Percentiles rank a stretch among this genome's conserved stretches.
These are phyloP conservation scores for Vigna radiata DNA, from an alignment of 306 rosid genomes.

Conservation along the genomic window DNA sequence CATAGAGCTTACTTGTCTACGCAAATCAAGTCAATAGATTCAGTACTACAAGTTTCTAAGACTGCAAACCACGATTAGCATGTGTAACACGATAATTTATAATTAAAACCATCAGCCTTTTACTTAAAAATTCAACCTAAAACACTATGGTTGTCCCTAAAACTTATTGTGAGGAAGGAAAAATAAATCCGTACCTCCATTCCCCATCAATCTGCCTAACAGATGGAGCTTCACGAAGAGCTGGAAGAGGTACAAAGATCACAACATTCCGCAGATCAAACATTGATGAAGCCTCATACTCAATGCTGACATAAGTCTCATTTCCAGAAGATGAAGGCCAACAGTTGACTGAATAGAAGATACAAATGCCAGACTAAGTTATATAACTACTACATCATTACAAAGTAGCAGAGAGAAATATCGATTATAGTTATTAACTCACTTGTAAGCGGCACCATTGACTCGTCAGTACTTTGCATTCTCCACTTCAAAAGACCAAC, in stretches of 20 bases:
- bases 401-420: constrained; percentile 5
- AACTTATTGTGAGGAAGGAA: background rate
- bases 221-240: constrained; percentile 91
- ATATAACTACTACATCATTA: constrained; percentile 21
- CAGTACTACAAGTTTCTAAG: background rate
- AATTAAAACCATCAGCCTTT: constrained; percentile 18
- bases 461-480: constrained; percentile 89
- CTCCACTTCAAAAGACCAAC: constrained; percentile 92
- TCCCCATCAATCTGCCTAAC: constrained; percentile 88
- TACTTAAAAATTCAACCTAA: constrained; percentile 15
- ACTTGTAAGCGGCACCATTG: constrained; percentile 84
- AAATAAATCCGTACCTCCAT: constrained; percentile 69
- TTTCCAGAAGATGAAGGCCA: constrained; percentile 99
- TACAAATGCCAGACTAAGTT: constrained; percentile 35
- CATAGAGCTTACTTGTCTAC: background rate
- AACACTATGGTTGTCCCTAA: constrained; percentile 17
- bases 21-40: constrained; percentile 5
- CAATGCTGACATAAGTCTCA: constrained; percentile 95
- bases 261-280: constrained; percentile 79
- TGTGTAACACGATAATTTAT: constrained; percentile 1
- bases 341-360: constrained; percentile 85
- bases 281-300: constrained; percentile 91
- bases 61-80: background rate
- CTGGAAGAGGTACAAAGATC: constrained; percentile 93
- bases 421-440: constrained; percentile 44